Conservation (phyloP, 495 filamentous ascomycete species). For the Lasiosphaeris hirsuta region DNA sequence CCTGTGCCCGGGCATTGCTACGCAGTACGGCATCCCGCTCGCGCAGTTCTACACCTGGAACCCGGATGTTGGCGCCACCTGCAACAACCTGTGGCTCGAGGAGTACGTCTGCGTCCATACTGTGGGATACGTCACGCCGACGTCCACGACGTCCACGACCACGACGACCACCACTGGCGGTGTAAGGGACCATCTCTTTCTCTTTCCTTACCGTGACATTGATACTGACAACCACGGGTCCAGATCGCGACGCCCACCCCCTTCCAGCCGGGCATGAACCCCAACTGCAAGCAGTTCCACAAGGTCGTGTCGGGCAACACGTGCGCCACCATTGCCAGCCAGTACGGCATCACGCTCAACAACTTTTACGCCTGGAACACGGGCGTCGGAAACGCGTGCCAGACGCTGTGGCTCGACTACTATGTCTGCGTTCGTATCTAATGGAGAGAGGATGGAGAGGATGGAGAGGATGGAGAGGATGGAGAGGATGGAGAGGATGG, state of each 20-base stretch:
- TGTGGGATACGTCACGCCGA: not conserved
- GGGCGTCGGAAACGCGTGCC: conserved; percentile 34
- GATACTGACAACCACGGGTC: conserved; percentile 10
- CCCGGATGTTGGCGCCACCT: not conserved
- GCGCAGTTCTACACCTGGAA: conserved; percentile 23
- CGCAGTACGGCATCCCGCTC: conserved; percentile 9
- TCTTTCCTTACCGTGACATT: too few relatives aligned
- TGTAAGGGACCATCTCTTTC: too few relatives aligned
- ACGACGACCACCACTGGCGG: conserved; percentile 11
- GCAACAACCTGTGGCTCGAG: not conserved
- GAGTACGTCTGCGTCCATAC: not conserved
- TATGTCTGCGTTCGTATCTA: conserved; percentile 23
- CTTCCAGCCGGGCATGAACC: conserved; percentile 36
- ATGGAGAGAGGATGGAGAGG: not conserved
- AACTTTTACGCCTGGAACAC: conserved; percentile 37
- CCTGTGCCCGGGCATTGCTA: conserved; percentile 11
- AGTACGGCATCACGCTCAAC: conserved; percentile 23
- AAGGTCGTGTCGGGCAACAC: conserved; percentile 38
- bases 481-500: not conserved
- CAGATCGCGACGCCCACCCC: conserved; percentile 32
- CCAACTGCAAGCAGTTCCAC: conserved; percentile 44
- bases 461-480: not conserved
- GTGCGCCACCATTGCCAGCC: conserved; percentile 36
- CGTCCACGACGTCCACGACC: not conserved
- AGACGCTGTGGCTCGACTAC: conserved; percentile 36